A percentile compares a stretch with the other conserved stretches of the same genome.
Conservation (phyloP, 306 rosid genomes). For the Quercus suber region DNA sequence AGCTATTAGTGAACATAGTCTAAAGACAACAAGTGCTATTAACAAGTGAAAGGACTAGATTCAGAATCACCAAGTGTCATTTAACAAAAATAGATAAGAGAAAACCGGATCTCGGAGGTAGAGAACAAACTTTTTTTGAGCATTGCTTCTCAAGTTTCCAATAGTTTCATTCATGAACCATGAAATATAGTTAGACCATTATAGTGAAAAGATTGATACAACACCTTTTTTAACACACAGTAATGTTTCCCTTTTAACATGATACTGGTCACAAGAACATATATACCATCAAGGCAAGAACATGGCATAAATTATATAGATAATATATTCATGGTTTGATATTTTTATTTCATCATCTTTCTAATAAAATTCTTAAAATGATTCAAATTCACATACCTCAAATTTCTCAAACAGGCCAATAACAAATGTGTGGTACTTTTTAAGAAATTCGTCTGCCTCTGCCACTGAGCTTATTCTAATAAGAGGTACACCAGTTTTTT, state of each 20-base stretch:
- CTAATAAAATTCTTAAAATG: neutral
- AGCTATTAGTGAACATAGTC: too few species aligned
- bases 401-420: constrained; percentile 62
- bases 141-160: neutral
- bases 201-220: neutral
- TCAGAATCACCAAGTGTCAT: neutral
- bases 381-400: constrained; percentile 45
- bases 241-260: neutral
- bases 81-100: neutral
- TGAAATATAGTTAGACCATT: neutral
- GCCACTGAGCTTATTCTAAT: constrained; percentile 43
- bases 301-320: neutral
- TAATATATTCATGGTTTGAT: neutral
- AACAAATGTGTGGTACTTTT: constrained; percentile 57
- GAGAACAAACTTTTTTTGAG: neutral
- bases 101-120: too few species aligned
- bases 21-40: too few species aligned
- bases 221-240: neutral
- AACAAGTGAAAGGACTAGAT: neutral
- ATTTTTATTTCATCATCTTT: neutral
- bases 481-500: constrained; percentile 74
- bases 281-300: neutral
- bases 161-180: neutral
- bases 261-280: neutral
- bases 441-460: constrained; percentile 61